Base-by-base conservation (phyloP, 2,329 filamentous ascomycete genomes). In the Alternaria gansuensis region DNA sequence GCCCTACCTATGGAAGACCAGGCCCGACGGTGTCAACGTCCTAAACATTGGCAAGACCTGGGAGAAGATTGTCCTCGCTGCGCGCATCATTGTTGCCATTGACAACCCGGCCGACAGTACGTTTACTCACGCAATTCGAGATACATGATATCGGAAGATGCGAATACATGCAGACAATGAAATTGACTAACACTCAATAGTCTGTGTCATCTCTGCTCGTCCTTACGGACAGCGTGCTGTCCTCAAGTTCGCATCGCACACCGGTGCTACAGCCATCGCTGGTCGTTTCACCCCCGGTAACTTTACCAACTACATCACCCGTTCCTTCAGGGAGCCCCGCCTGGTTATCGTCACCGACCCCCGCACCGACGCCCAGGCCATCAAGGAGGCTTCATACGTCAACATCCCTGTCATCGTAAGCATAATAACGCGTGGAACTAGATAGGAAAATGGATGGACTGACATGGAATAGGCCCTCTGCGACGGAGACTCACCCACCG, bases 261-360 rank as follows among this genome's bases (percentile, higher is more conserved):
- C 95, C 73, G 95, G 95, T 81, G 93, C 96, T 78, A 91, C 93
- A 78, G 91, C 95, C 82, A 99, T 99, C 79, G 96, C 95, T 78
- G 95, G 95, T 86, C 95, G 95, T 82, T 99, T 99, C 91, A 99
- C 95, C 80, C 95, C 95, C 82, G 95, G 95, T 91, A 97, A 94
- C 84, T 99, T 99, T 90, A 99, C 95, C 88, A 99, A 99, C 90
- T 99, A 99, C 91, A 99, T 99, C 90, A 99, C 96, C 83, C 94
- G 95, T 80, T 98, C 95, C 71, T 99, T 99, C 93, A 97, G 97
- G 90, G 95, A 99, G 88, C 95, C 95, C 80, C 96, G 96, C 83
- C 88, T 99, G 80, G 98, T 99, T 84, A 89, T 99, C 82, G 95
- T 99, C 79, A 99, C 95, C 85, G 95, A 99, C 83, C 95, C 95